These are phyloP conservation scores for Rostrohypoxylon terebratum DNA, from an alignment of 495 filamentous ascomycete species.

Conservation along the genomic window DNA sequence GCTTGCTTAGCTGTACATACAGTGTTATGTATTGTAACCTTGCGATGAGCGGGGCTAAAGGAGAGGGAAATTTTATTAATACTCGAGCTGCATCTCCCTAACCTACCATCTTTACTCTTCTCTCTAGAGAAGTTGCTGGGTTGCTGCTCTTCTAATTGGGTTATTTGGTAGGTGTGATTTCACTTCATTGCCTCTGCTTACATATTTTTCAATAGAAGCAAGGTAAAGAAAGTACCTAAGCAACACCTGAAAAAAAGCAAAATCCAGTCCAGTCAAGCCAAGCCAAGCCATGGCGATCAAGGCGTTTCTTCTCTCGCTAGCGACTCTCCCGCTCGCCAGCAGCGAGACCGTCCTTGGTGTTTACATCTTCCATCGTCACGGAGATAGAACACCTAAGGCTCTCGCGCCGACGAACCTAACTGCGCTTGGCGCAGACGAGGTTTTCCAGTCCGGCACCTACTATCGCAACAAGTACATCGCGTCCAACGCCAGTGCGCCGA, in stretches of 20 bases:
- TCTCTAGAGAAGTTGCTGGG: slow-evolving; percentile 5
- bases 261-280: background rate
- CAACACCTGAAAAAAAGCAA: background rate
- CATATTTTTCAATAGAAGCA: background rate
- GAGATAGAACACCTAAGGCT: slow-evolving; percentile 75
- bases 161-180: background rate
- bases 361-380: slow-evolving; percentile 78
- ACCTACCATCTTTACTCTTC: slow-evolving; percentile 11
- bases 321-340: slow-evolving; percentile 53
- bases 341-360: slow-evolving; percentile 73
- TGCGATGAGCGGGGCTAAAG: slow-evolving; percentile 36
- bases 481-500: slow-evolving; percentile 53
- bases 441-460: slow-evolving; percentile 69
- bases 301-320: slow-evolving; percentile 47
- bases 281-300: slow-evolving; percentile 39
- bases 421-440: slow-evolving; percentile 73
- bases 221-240: slow-evolving; percentile 1
- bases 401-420: slow-evolving; percentile 68
- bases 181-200: background rate
- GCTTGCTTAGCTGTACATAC: too few species aligned
- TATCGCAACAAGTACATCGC: slow-evolving; percentile 71
- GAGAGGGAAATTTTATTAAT: slow-evolving; percentile 23
- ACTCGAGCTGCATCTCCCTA: slow-evolving; percentile 15
- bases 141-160: slow-evolving; percentile 13
- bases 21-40: slow-evolving; percentile 29